Evolutionary conservation across 495 filamentous ascomycete genomes (phyloP).

Genomic region (Pyrenopolyporus hunteri): DNA sequence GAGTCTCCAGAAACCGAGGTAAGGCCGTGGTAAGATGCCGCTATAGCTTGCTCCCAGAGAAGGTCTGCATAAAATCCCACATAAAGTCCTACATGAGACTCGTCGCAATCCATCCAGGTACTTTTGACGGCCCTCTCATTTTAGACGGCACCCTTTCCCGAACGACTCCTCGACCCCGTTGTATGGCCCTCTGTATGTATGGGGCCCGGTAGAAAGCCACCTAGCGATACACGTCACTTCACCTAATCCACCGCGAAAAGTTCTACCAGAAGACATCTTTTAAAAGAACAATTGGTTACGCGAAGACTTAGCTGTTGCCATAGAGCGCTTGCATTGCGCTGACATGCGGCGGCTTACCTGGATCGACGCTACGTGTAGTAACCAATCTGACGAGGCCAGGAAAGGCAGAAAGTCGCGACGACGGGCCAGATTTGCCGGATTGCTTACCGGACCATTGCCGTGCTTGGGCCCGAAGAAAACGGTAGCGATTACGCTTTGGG

Average conservation of each 20-base stretch:
- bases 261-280: neutral
- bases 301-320: conserved; percentile 5
- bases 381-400: conserved; percentile 27
- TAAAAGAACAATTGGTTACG: neutral
- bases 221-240: neutral
- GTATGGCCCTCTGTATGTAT: conserved; percentile 26
- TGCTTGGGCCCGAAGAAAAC: conserved; percentile 34
- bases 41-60: neutral
- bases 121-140: conserved; percentile 3
- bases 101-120: conserved; percentile 5
- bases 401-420: conserved; percentile 38
- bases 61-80: conserved; percentile 14
- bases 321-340: conserved; percentile 10
- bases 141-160: conserved; percentile 7
- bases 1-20: neutral
- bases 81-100: conserved; percentile 25
- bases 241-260: neutral
- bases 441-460: conserved; percentile 36
- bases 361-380: conserved; percentile 22
- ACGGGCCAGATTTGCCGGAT: conserved; percentile 39
- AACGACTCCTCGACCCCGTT: neutral
- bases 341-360: conserved; percentile 6
- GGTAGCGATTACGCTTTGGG: conserved; percentile 25
- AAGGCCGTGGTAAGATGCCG: conserved; percentile 1
- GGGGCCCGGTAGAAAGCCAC: neutral